phyloP scores from a whole-genome alignment of 2,329 filamentous ascomycete genomes.

The Pyrenochaeta sp. region DNA sequence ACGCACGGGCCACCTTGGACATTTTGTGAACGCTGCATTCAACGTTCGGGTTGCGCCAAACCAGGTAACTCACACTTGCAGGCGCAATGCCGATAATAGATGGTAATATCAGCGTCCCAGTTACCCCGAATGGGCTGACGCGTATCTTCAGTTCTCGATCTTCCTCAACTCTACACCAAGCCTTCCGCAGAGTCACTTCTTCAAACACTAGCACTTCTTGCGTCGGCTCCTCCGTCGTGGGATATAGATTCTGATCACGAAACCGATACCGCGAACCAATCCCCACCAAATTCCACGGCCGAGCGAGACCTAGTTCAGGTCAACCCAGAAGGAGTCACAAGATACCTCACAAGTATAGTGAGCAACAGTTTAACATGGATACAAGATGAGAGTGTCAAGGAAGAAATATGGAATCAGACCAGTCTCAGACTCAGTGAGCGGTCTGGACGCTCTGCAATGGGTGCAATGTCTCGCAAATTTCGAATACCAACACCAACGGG shows the following conservation, averaged over 20 bases:
- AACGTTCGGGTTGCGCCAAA: neutral
- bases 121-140: slow-evolving; percentile 16
- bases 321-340: slow-evolving; percentile 60
- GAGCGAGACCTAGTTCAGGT: slow-evolving; percentile 47
- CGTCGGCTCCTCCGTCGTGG: slow-evolving; percentile 74
- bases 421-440: slow-evolving; percentile 83
- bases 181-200: slow-evolving; percentile 72
- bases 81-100: slow-evolving; percentile 35
- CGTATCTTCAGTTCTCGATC: slow-evolving; percentile 66
- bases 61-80: neutral
- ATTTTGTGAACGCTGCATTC: slow-evolving; percentile 13
- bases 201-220: slow-evolving; percentile 70
- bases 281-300: no score
- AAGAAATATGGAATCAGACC: slow-evolving; percentile 78
- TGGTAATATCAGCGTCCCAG: slow-evolving; percentile 24
- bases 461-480: slow-evolving; percentile 68
- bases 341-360: slow-evolving; percentile 74
- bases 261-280: no score
- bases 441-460: slow-evolving; percentile 78
- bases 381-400: slow-evolving; percentile 68
- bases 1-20: slow-evolving; percentile 25
- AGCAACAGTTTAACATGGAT: slow-evolving; percentile 74
- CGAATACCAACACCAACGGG: slow-evolving; percentile 58
- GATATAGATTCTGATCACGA: no score
- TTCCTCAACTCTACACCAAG: slow-evolving; percentile 83